phyloP scores from a whole-genome alignment of 805 yeast genomes.

The Saturnispora sekii region DNA sequence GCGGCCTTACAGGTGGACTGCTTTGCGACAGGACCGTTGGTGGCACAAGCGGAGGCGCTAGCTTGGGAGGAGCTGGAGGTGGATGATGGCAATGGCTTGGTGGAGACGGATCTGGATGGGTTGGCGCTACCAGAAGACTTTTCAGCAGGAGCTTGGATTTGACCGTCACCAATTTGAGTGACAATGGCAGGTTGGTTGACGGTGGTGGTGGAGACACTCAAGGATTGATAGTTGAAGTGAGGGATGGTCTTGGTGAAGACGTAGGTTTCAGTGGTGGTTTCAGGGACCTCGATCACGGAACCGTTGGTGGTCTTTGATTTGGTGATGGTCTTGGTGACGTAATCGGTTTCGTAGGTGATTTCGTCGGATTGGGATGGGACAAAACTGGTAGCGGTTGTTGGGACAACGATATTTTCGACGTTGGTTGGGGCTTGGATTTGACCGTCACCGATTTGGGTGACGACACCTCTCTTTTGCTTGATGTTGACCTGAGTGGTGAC shows the following conservation, averaged over 20 bases:
- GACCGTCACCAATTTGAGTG: constrained; percentile 31
- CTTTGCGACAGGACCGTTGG: constrained; percentile 20
- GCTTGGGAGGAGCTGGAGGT: constrained; percentile 24
- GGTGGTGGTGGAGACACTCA: constrained; percentile 13
- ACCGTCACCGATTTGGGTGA: constrained; percentile 40
- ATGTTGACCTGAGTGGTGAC: constrained; percentile 30
- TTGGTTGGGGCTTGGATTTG: constrained; percentile 33
- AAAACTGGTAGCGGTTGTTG: constrained; percentile 1
- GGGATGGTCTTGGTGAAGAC: constrained; percentile 24
- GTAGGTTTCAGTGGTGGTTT: constrained; percentile 23
- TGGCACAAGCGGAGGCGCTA: constrained; percentile 13
- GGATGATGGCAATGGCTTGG: constrained; percentile 29
- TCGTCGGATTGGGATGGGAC: constrained; percentile 5
- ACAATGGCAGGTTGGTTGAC: constrained; percentile 22
- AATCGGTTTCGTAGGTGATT: constrained; percentile 6
- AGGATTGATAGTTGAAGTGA: constrained; percentile 32
- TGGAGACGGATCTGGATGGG: constrained; percentile 31
- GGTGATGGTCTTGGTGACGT: constrained; percentile 4
- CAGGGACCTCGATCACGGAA: constrained; percentile 33
- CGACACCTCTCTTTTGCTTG: constrained; percentile 23
- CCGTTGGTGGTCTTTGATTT: constrained; percentile 22
- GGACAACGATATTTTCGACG: constrained; percentile 6
- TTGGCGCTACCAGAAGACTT: constrained; percentile 15
- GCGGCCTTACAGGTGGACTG: constrained; percentile 27
- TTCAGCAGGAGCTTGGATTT: constrained; percentile 19